Evolutionary conservation across 306 rosid species (phyloP), one percentile per base, ranked within the genome.

Genomic region (Hippophae tibetana): DNA sequence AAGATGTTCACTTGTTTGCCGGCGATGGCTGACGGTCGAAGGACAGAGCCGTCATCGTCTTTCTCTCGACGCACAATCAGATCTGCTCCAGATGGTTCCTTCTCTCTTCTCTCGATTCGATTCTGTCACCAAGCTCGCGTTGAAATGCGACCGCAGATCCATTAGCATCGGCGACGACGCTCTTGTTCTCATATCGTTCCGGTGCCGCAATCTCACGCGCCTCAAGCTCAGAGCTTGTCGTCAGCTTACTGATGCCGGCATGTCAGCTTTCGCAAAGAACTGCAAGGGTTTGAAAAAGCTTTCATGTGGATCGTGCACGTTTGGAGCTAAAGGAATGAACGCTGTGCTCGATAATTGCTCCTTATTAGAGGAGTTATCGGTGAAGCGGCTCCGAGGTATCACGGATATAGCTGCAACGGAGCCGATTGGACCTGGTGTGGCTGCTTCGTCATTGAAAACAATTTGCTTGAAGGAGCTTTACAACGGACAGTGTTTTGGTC

Each of bases 21-120:
- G 77, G 58, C 86, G 99, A 61, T 93, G 99, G 99, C 58, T 84
- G 18, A 69, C 47, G 69, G 73, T 93, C 48, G 99, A 93, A 68
- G 99, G 97, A 13, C 97, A 93, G 74, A 88, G 95, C 23, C 97
- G 97, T 11, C 85, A 89, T 43, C 95, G 99, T 4, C 80, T 93
- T 43, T 88, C 95, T 7, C 93, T 93, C 48, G 77, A 79, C 75
- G 94, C 99, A 0, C 73, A 67, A 8, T 13, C 73, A n/a, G 95
- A 86, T 50, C 90, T 93, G 0, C 68, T 72, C 10, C 71, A 80
- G 25, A 52, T 52, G 10, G 69, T 89, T 25, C 72, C 74, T 26
- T 80, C 84, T 10, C 80, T 93, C 53, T 89, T 93, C 73, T 69
- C 88, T 47, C 83, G 99, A 3, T 93, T 93, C 55, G 99, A 93